Base-by-base conservation (phyloP, 2,329 filamentous ascomycete genomes). In the Talaromyces sp. region DNA sequence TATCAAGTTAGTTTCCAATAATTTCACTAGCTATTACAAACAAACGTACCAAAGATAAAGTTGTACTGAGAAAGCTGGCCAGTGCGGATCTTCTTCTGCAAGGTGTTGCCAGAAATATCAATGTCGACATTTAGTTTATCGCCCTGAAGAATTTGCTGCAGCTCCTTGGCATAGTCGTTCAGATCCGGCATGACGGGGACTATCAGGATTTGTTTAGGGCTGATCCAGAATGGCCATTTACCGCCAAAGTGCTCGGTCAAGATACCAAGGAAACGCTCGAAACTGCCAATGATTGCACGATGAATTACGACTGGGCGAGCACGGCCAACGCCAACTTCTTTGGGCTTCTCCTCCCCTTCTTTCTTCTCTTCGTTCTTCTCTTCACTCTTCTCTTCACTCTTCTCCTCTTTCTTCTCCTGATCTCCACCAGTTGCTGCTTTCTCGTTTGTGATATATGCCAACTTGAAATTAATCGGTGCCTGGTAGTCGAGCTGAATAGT, bases 401-500 rank as follows among this genome's bases (percentile, higher is more conserved):
- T 7, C 9, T 6, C 38, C n/a, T 41, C 38, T 41, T 41, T 46
- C 21, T 46, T 46, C 35, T 27, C 29, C 49, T 61, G 56, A 14
- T 43, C 52, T 41, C 53, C 55, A 17, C 49, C 35, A 46, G 55
- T 7, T 31, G 31, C 24, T 57, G 65, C 61, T 69, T 79, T 75
- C 70, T 92, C 89, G 43, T 88, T 86, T 10, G 89, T 91, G 79
- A 90, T 87, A 74, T 92, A 96, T 74, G 93, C 89, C 46, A 97
- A 84, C 70, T 90, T 89, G 78, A 97, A 97, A 75, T 92, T 92
- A 68, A 89, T 82, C 1, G 89, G 89, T 21, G 90, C 84, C 72
- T 96, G 89, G 80, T 96, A 96, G 74, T 96, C 91, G 58, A 96
- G 85, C 78, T 98, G 93, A 67, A 98, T 96, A 13, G 93, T 98